Evolutionary conservation across 2,329 filamentous ascomycete genomes (phyloP).

Genomic region (Escovopsis weberi): DNA sequence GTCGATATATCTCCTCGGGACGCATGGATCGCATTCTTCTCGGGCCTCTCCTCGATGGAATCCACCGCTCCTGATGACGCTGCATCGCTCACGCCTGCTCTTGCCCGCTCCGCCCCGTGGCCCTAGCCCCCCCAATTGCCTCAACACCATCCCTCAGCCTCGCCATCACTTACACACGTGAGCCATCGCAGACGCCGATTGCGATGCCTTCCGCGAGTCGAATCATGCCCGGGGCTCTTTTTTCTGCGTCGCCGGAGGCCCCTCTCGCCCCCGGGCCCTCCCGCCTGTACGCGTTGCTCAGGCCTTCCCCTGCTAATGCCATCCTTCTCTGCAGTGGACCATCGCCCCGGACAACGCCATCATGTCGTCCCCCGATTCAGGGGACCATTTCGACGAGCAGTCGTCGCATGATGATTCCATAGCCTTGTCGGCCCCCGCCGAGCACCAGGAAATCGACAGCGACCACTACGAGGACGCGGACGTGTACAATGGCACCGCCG

Average conservation of each 20-base stretch:
- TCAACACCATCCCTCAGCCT: constrained; percentile 31
- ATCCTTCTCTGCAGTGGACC: constrained; percentile 27
- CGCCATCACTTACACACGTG: constrained; percentile 28
- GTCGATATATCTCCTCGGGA: constrained; percentile 21
- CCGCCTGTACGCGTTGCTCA: constrained; percentile 6
- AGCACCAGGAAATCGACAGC: constrained; percentile 38
- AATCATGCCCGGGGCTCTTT: constrained; percentile 7
- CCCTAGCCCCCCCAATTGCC: constrained; percentile 27
- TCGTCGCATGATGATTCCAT: constrained; percentile 37
- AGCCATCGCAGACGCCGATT: constrained; percentile 29
- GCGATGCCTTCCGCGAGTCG: constrained; percentile 14
- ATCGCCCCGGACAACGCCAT: constrained; percentile 46
- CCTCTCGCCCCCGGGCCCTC: constrained; percentile 10
- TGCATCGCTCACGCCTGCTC: constrained; percentile 14
- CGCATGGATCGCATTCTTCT: constrained; percentile 11
- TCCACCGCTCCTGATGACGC: constrained; percentile 18
- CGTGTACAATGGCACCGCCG: constrained; percentile 42
- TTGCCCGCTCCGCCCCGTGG: constrained; percentile 9
- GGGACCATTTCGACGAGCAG: constrained; percentile 53
- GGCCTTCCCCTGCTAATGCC: constrained; percentile 19
- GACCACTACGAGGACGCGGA: constrained; percentile 49
- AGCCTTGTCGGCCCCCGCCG: constrained; percentile 23
- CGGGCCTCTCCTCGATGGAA: constrained; percentile 20
- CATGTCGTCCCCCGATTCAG: constrained; percentile 48
- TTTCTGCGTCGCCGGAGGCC: constrained; percentile 16